Evolutionary conservation across 306 rosid species (phyloP).

Genomic region (Corylus avellana): DNA sequence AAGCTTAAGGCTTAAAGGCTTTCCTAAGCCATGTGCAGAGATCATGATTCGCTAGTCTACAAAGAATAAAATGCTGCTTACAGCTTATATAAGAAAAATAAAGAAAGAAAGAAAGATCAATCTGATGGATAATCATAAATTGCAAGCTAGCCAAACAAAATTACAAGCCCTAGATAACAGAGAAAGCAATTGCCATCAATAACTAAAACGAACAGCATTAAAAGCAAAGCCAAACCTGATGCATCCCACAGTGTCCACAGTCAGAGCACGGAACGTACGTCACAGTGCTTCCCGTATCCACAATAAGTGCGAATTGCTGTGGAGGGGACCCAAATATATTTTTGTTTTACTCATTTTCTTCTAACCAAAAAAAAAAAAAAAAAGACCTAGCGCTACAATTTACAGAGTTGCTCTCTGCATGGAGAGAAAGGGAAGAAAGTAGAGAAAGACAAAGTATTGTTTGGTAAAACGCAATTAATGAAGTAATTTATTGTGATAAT

Average conservation of each 20-base stretch:
- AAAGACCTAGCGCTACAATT: too few species aligned
- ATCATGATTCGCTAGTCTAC: not conserved
- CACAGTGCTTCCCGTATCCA: constrained; percentile 96
- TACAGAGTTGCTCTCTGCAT: too few species aligned
- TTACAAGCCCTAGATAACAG: not conserved
- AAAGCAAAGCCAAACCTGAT: constrained; percentile 35
- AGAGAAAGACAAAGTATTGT: too few species aligned
- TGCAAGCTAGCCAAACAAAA: not conserved
- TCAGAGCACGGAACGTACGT: constrained; percentile 94
- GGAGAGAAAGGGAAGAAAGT: too few species aligned
- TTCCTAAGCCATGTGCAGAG: not conserved
- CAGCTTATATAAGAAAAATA: not conserved
- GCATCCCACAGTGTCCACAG: constrained; percentile 82
- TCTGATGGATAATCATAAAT: not conserved
- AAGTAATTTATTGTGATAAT: too few species aligned
- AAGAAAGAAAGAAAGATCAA: not conserved
- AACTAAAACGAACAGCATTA: not conserved
- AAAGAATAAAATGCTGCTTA: not conserved
- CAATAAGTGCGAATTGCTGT: constrained; percentile 85
- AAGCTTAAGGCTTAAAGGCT: not conserved
- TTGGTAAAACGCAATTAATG: too few species aligned
- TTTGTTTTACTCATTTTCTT: too few species aligned
- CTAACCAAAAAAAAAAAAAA: too few species aligned
- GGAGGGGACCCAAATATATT: constrained; percentile 99
- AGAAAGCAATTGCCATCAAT: not conserved